A percentile compares a stretch with the other conserved stretches of the same genome.
These are phyloP conservation scores for Blastobotrys serpentis DNA, from an alignment of 1,139 yeast genomes.

Conservation along the genomic window DNA sequence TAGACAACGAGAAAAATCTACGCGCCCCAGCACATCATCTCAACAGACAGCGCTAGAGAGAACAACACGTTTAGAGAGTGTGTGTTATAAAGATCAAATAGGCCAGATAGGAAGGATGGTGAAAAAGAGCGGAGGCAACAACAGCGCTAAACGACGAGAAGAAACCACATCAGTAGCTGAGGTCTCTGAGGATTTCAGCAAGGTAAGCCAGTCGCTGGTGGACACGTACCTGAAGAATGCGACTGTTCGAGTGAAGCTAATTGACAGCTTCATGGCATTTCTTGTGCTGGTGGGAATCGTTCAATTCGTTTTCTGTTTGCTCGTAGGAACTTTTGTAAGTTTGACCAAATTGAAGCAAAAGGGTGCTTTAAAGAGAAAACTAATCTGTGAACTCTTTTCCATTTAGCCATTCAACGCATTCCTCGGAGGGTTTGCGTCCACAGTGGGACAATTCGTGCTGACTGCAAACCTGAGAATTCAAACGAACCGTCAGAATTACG, in stretches of 20 bases:
- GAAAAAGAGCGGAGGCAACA: constrained; percentile 3
- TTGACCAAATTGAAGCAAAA: no score
- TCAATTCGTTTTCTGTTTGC: constrained; percentile 72
- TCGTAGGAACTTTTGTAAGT: constrained; percentile 72
- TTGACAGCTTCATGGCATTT: constrained; percentile 75
- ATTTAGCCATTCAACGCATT: constrained; percentile 89
- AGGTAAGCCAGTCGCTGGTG: constrained; percentile 24
- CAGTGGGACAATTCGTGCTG: constrained; percentile 94
- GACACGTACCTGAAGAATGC: constrained; percentile 26
- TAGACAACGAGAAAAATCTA: no score
- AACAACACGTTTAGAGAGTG: no score
- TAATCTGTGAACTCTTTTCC: no score
- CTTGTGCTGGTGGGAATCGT: constrained; percentile 70
- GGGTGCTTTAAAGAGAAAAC: no score
- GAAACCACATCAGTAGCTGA: background rate
- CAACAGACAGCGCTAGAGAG: no score
- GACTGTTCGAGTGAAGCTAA: constrained; percentile 47
- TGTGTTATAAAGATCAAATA: no score
- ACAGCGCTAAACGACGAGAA: constrained; percentile 1
- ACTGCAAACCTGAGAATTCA: constrained; percentile 69
- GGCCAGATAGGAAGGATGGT: constrained; percentile 2
- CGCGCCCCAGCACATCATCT: no score
- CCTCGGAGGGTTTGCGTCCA: constrained; percentile 84
- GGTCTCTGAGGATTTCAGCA: constrained; percentile 19
- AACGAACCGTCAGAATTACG: constrained; percentile 43